Evolutionary conservation across 345 rosid genomes (phyloP), one percentile per base, ranked within the genome.

Genomic region (Carallia pectinifolia): DNA sequence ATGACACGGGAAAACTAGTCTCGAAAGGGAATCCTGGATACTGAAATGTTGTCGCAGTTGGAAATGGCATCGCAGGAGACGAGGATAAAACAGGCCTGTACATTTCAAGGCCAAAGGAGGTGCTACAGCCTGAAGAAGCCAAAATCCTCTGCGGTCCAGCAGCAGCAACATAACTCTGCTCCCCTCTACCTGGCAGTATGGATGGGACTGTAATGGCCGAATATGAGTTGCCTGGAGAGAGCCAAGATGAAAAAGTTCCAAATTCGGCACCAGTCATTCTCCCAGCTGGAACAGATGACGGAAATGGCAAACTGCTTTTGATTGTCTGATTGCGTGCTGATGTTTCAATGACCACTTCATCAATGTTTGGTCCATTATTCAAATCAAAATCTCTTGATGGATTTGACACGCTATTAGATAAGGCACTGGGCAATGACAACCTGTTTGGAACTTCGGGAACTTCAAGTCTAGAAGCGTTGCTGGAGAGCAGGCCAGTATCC

Each of bases 331-430:
- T 74, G 65, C 81, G 69, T 34, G 74, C 58, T 12, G 85, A 78
- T 65, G 90, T 79, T 65, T 88, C 97, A 19, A 72, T 77, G 76
- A 61, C 64, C 38, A 18, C 73, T 47, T 92, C 95, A 76, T 89
- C 97, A 37, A 56, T 71, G 56, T 71, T 65, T 2, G 97, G 97
- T 56, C 94, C 97, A 83, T 91, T 87, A 66, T 94, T 94, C 85
- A 94, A 78, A 80, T 94, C 98, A 61, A 91, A 91, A 74, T 89
- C 97, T 72, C 90, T 80, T 64, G 63, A 72, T 17, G 71, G 75
- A 77, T 80, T 83, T 38, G 48, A 64, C 61, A 77, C 87, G 67
- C 81, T 69, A 39, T 79, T 81, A 62, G 74, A 74, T 50, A 74
- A 61, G 54, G 79, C 81, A 59, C 62, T 67, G 12, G 82, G 56